A percentile compares a stretch with the other conserved stretches of the same genome.
Conservation (phyloP, 768 basidiomycete species). For the Mycena venus region DNA sequence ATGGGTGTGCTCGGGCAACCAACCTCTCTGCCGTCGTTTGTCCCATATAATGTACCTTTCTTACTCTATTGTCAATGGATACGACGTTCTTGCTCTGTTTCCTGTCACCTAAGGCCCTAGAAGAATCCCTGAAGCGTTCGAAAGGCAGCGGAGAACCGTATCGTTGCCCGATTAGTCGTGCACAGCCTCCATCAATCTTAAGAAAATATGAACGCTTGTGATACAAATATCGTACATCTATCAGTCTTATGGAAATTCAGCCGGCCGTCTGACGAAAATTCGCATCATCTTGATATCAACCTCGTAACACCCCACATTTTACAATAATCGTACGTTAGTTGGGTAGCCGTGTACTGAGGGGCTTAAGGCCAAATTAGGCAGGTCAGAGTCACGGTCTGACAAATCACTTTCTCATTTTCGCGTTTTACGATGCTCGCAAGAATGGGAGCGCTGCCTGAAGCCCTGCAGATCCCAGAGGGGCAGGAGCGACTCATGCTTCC, state of each 20-base stretch:
- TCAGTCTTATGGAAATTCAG: background rate
- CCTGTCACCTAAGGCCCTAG: background rate
- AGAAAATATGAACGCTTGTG: background rate
- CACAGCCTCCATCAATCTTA: background rate
- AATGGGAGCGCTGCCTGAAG: too few species aligned
- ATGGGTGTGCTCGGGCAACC: background rate
- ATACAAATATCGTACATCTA: background rate
- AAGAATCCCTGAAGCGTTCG: background rate
- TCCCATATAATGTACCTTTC: background rate
- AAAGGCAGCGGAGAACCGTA: background rate
- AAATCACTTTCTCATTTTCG: too few species aligned
- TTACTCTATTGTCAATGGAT: background rate
- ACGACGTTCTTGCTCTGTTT: background rate
- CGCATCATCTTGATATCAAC: background rate
- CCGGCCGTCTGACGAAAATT: background rate
- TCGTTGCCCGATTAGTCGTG: background rate
- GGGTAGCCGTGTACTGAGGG: too few species aligned
- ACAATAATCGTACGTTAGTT: background rate
- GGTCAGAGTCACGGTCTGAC: too few species aligned
- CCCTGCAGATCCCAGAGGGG: too few species aligned
- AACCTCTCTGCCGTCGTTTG: background rate
- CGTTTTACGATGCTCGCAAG: too few species aligned
- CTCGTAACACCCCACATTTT: background rate
- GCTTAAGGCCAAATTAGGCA: too few species aligned
- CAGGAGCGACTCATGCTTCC: too few species aligned